These are phyloP conservation scores for Termitomyces sp. DNA, from an alignment of 768 basidiomycete species.

Conservation along the genomic window DNA sequence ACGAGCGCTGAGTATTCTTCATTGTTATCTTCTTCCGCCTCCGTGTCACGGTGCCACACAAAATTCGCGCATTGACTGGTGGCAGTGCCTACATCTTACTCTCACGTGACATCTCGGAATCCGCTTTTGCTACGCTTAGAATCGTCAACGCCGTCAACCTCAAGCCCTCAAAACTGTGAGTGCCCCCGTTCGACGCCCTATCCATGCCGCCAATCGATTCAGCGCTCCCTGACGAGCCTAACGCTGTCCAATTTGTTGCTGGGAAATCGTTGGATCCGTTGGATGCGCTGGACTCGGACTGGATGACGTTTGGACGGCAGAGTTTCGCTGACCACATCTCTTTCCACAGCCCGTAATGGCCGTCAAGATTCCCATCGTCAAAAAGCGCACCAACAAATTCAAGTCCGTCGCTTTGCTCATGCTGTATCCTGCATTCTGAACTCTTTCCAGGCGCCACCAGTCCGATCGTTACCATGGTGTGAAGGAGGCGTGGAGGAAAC, in stretches of 20 bases:
- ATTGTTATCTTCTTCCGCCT: not conserved
- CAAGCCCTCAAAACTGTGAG: slow-evolving; percentile 54
- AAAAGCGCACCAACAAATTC: slow-evolving; percentile 97
- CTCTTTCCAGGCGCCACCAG: slow-evolving; percentile 80
- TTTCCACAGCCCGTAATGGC: slow-evolving; percentile 40
- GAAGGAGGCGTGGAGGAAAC: slow-evolving; percentile 99
- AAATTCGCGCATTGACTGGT: not conserved
- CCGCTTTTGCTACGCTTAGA: slow-evolving; percentile 13
- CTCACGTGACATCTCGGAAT: not conserved
- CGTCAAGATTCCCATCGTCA: slow-evolving; percentile 67
- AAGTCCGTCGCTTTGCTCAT: slow-evolving; percentile 56
- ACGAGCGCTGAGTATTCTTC: no score
- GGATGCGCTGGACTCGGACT: slow-evolving; percentile 21
- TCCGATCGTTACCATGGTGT: slow-evolving; percentile 96
- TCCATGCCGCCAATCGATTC: slow-evolving; percentile 13
- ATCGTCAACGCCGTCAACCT: slow-evolving; percentile 43
- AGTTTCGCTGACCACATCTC: slow-evolving; percentile 19
- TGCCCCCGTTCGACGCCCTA: slow-evolving; percentile 22
- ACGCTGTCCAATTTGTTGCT: slow-evolving; percentile 8
- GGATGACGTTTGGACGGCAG: slow-evolving; percentile 32
- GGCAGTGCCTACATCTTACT: slow-evolving; percentile 1
- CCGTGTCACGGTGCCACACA: not conserved
- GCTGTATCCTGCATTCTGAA: slow-evolving; percentile 7
- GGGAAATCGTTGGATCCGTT: slow-evolving; percentile 2
- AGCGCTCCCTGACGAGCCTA: slow-evolving; percentile 10